Conservation (phyloP, 495 filamentous ascomycete species). For the Neurospora sp. region DNA sequence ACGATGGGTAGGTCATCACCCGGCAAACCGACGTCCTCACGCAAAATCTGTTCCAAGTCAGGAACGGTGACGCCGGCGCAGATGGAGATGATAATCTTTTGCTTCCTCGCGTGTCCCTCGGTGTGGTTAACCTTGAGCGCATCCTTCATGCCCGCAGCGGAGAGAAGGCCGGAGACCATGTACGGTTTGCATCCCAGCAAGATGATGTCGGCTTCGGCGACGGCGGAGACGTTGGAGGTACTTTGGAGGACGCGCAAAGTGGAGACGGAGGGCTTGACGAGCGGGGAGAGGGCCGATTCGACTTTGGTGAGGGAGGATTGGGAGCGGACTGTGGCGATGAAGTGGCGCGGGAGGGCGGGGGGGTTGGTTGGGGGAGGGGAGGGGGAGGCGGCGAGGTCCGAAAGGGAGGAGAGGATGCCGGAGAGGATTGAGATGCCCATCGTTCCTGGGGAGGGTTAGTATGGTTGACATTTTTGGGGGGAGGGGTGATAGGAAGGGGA, state of each 20-base stretch:
- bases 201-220: conserved; percentile 50
- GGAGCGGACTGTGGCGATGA: conserved; percentile 67
- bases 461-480: no score
- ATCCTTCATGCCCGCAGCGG: conserved; percentile 51
- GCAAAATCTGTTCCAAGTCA: conserved; percentile 53
- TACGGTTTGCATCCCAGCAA: conserved; percentile 73
- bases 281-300: conserved; percentile 39
- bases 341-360: conserved; percentile 51
- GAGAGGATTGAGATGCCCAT: conserved; percentile 79
- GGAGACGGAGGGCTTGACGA: conserved; percentile 25
- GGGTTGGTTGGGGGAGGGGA: conserved; percentile 38
- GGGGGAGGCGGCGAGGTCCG: conserved; percentile 38
- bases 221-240: conserved; percentile 49
- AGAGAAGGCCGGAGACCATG: conserved; percentile 54
- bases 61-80: conserved; percentile 65
- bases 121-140: conserved; percentile 34
- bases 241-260: conserved; percentile 31
- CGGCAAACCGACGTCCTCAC: conserved; percentile 26
- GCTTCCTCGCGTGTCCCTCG: conserved; percentile 13
- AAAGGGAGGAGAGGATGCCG: conserved; percentile 61
- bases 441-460: conserved; percentile 58
- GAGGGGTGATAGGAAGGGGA: no score
- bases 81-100: conserved; percentile 77
- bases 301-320: conserved; percentile 44
- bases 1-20: conserved; percentile 39